Evolutionary conservation across 768 basidiomycete species (phyloP), one percentile per base, ranked within the genome.

Genomic region (Suillus clintonianus): DNA sequence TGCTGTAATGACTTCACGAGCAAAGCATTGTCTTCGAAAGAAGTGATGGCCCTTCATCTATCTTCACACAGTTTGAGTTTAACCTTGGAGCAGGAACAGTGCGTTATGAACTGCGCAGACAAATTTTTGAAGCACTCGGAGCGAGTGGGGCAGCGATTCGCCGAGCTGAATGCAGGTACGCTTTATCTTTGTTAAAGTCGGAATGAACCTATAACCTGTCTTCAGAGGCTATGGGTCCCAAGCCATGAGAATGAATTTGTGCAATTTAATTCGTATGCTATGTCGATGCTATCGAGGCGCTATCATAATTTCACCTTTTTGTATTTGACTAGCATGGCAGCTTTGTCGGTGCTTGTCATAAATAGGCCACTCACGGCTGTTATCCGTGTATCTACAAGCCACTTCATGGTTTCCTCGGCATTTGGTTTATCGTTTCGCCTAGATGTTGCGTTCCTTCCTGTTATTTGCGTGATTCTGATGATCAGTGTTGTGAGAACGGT

Each of bases 91-190:
- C 71, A 99, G 95, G 91, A 92, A 71, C 85, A 87, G 68, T 99
- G 97, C 74, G 87, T 97, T 54, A 82, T 87, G 77, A 94, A 96
- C 80, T 99, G 97, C 80, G 85, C 95, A 24, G 97, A 98, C 82
- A 99, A 99, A 78, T 98, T 97, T 82, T 80, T 99, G 72, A 97
- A 97, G 75, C 94, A 97, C 74, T 95, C 95, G 13, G 95, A 98
- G 74, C 84, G 95, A 58, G 91, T 97, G 17, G 94, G 94, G 6
- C 89, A 94, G 34, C 85, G 95, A 53, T 97, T 97, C 73, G 94
- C 94, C 51, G 95, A 97, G 74, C 79, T 91, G 65, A 97, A 95
- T 71, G 94, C 94, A 60, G 95, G 95, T 95, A 67, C 64, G 91
- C 81, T 17, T 39, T 32, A 24, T 22, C 43, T 34, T 39, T 47